These are phyloP conservation scores for Metschnikowia noctiluminum DNA, from an alignment of 805 yeast species.

Conservation along the genomic window DNA sequence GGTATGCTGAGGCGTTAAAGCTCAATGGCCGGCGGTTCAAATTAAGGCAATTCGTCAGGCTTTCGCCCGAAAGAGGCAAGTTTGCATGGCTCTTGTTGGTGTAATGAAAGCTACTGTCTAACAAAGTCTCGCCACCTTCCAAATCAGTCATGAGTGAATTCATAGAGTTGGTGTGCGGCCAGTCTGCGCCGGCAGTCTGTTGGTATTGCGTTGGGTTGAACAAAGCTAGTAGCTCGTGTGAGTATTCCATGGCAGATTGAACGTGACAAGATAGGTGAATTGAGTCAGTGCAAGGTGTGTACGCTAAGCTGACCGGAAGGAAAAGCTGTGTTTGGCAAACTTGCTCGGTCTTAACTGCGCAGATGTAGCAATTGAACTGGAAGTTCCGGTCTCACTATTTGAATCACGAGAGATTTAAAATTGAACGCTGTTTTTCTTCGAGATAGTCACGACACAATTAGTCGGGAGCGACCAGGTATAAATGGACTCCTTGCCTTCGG, in stretches of 20 bases:
- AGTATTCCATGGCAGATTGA: slow-evolving; percentile 1
- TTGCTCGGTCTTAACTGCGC: not conserved
- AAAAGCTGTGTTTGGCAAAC: not conserved
- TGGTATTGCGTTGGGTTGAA: slow-evolving; percentile 3
- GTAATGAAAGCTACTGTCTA: not conserved
- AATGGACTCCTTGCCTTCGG: slow-evolving; percentile 2
- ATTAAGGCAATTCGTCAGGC: not conserved
- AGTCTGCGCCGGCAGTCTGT: slow-evolving; percentile 1
- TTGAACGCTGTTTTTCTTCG: not conserved
- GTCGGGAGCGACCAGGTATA: slow-evolving; percentile 1
- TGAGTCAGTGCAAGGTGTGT: too few species aligned
- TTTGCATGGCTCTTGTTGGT: not conserved
- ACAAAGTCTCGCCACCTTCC: slow-evolving; percentile 3
- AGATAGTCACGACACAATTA: not conserved
- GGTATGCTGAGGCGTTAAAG: not conserved
- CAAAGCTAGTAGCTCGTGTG: slow-evolving; percentile 9
- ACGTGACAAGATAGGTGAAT: not conserved
- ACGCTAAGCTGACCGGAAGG: not conserved
- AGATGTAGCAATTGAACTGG: not conserved
- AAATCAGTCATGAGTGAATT: slow-evolving; percentile 1
- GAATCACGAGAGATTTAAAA: not conserved
- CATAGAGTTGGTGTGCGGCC: slow-evolving; percentile 3
- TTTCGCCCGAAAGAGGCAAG: not conserved
- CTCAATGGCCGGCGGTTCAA: not conserved
- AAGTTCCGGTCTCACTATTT: not conserved